Conservation (phyloP, 805 yeast genomes). For the Hemisphaericaspora nanyangensis region DNA sequence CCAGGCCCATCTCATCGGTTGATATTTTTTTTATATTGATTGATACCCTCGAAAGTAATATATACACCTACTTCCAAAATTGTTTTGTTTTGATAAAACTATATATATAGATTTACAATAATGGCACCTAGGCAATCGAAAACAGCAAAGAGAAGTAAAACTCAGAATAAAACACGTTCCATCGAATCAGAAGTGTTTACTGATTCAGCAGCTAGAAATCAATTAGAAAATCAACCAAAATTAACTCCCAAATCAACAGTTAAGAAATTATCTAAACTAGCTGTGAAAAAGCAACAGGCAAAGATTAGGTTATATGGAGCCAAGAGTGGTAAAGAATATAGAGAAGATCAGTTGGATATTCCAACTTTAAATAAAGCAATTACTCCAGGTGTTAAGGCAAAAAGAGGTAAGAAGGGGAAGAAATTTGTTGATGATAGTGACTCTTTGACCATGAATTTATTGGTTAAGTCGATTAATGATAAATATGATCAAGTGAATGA, state of each 20-base stretch:
- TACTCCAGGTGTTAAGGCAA: constrained; percentile 74
- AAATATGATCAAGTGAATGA: constrained; percentile 74
- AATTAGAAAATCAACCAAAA: constrained; percentile 55
- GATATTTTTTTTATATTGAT: constrained; percentile 3
- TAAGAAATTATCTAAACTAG: constrained; percentile 45
- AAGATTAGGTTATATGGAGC: constrained; percentile 66
- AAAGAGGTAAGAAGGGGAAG: constrained; percentile 85
- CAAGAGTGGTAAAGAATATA: constrained; percentile 51
- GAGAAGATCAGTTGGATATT: constrained; percentile 74
- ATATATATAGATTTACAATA: background rate
- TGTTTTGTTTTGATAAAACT: no score
- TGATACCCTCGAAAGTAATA: no score
- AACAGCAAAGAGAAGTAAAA: constrained; percentile 52
- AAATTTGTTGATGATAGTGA: constrained; percentile 73
- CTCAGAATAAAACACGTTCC: constrained; percentile 51
- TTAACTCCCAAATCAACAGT: constrained; percentile 56
- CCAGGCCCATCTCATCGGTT: constrained; percentile 1
- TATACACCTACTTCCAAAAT: no score
- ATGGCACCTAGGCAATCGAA: constrained; percentile 62
- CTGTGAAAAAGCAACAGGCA: constrained; percentile 64
- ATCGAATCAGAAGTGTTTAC: constrained; percentile 63
- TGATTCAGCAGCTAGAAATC: constrained; percentile 68
- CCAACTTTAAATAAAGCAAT: constrained; percentile 81
- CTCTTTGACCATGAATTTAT: constrained; percentile 55
- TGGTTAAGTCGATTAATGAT: constrained; percentile 79